Evolutionary conservation across 78 protist species (phyloP).

Genomic region (Polysphondylium violaceum): DNA sequence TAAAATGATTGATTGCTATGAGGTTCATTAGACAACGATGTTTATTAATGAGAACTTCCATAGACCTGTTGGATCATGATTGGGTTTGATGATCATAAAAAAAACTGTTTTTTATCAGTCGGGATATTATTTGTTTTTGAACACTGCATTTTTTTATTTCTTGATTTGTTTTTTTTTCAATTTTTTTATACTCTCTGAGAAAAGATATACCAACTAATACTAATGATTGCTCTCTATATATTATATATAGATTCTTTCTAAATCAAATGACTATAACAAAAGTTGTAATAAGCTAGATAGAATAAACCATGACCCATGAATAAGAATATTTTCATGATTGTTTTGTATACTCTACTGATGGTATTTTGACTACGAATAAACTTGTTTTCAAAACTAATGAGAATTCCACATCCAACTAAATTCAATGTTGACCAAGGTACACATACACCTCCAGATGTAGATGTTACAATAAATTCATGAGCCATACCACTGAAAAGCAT

Average conservation of each 20-base stretch:
- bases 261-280: constrained; percentile 15
- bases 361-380: not conserved
- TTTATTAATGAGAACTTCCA: too few species aligned
- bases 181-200: too few species aligned
- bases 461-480: constrained; percentile 24
- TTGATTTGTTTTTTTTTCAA: too few species aligned
- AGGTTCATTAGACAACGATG: too few species aligned
- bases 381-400: not conserved
- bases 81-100: too few species aligned
- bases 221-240: too few species aligned
- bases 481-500: constrained; percentile 37
- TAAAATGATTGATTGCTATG: too few species aligned
- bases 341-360: not conserved
- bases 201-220: too few species aligned
- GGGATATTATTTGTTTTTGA: too few species aligned
- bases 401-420: constrained; percentile 14
- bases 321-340: not conserved
- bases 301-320: constrained; percentile 39
- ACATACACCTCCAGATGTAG: constrained; percentile 10
- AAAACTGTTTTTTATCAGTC: too few species aligned
- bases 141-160: too few species aligned
- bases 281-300: constrained; percentile 28
- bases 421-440: constrained; percentile 60
- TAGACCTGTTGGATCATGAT: too few species aligned
- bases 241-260: not conserved